phyloP scores from a whole-genome alignment of 257 asterid species.

The Jasminum sambac region DNA sequence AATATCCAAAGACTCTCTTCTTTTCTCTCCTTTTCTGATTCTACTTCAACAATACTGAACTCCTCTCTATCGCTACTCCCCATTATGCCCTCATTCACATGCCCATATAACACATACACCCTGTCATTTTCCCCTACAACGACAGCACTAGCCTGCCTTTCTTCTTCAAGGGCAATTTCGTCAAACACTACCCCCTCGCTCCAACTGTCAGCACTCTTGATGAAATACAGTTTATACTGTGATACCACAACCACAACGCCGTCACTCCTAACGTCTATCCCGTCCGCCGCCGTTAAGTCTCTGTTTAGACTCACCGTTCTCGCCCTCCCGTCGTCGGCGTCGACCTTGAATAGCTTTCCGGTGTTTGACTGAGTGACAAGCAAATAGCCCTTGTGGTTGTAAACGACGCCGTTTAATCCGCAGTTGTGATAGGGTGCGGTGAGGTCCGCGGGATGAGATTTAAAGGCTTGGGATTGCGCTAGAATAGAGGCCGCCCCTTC shows the following conservation, averaged over 20 bases:
- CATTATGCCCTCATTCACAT: constrained; percentile 53
- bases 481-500: constrained; percentile 57
- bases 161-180: constrained; percentile 77
- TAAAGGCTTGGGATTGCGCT: constrained; percentile 37
- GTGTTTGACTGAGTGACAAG: constrained; percentile 68
- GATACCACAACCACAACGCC: constrained; percentile 75
- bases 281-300: constrained; percentile 61
- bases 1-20: constrained; percentile 76
- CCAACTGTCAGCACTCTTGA: constrained; percentile 81
- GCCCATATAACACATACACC: constrained; percentile 84
- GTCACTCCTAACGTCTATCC: constrained; percentile 63
- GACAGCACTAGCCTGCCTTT: constrained; percentile 69
- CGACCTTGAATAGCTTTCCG: constrained; percentile 63
- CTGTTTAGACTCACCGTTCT: constrained; percentile 53
- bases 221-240: constrained; percentile 45
- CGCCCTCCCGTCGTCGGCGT: constrained; percentile 64
- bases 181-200: constrained; percentile 72
- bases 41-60: constrained; percentile 59
- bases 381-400: constrained; percentile 62
- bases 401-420: constrained; percentile 74
- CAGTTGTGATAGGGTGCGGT: constrained; percentile 24
- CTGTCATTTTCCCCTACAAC: constrained; percentile 62
- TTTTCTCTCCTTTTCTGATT: constrained; percentile 50
- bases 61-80: constrained; percentile 52
- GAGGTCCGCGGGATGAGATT: neutral